A percentile compares a stretch with the other conserved stretches of the same genome.
Evolutionary conservation across 2,329 filamentous ascomycete species (phyloP).

Genomic region (Aspergillus neotritici): DNA sequence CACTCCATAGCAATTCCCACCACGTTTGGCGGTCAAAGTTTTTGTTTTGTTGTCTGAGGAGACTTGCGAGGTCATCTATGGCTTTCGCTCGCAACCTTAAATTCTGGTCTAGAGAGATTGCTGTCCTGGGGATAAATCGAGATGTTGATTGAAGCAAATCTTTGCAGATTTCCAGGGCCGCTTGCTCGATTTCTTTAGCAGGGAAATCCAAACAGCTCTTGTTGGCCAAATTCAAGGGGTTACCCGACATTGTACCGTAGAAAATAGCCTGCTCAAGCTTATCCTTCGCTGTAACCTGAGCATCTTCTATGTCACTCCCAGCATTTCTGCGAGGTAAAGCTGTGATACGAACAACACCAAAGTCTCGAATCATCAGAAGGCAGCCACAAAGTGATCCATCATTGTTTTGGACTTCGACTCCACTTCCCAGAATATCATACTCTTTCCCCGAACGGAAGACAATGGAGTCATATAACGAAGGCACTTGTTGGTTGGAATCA

Average conservation of each 20-base stretch:
- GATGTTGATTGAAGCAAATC: conserved; percentile 77
- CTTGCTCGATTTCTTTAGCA: conserved; percentile 64
- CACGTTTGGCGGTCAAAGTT: conserved; percentile 61
- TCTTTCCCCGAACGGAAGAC: conserved; percentile 59
- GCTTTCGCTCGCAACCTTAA: conserved; percentile 67
- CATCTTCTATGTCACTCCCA: conserved; percentile 46
- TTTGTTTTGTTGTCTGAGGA: conserved; percentile 60
- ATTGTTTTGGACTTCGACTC: conserved; percentile 40
- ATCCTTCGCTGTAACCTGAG: conserved; percentile 68
- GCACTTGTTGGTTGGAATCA: conserved; percentile 57
- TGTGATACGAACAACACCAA: conserved; percentile 53
- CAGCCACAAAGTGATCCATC: conserved; percentile 39
- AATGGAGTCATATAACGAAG: conserved; percentile 79
- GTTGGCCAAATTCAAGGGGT: conserved; percentile 78
- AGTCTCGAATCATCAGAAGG: conserved; percentile 52
- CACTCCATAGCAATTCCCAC: conserved; percentile 81
- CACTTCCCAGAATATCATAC: conserved; percentile 47
- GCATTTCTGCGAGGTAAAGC: conserved; percentile 30
- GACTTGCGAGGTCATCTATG: conserved; percentile 66
- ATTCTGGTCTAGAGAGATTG: conserved; percentile 75
- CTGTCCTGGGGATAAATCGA: conserved; percentile 64
- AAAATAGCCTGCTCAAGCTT: conserved; percentile 95
- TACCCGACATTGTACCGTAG: conserved; percentile 74
- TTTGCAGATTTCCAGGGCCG: conserved; percentile 70
- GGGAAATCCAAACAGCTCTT: conserved; percentile 62